These are phyloP conservation scores for Phytophthora cactorum DNA, from an alignment of 352 stramenopile species.

Conservation along the genomic window DNA sequence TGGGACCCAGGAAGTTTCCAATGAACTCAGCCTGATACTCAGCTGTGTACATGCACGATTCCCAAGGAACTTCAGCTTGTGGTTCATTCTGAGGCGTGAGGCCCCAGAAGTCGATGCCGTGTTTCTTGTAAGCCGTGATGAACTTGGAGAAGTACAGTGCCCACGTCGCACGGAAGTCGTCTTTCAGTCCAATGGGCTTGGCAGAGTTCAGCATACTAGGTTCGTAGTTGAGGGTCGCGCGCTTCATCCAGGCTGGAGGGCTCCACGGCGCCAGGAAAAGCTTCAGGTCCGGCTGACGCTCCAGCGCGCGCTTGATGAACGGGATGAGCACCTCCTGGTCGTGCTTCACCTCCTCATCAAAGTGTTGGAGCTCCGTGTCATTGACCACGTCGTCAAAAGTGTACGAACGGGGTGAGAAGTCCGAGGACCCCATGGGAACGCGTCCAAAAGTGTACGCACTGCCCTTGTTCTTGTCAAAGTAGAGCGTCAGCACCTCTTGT, in stretches of 20 bases:
- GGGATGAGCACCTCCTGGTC: slow-evolving; percentile 87
- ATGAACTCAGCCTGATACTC: slow-evolving; percentile 79
- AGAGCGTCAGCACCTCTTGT: slow-evolving; percentile 85
- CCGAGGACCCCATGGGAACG: slow-evolving; percentile 91
- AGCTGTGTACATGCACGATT: slow-evolving; percentile 66
- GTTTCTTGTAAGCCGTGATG: slow-evolving; percentile 90
- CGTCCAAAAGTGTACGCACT: slow-evolving; percentile 89
- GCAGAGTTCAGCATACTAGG: slow-evolving; percentile 74
- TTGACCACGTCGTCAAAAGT: slow-evolving; percentile 83
- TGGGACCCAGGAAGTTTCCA: slow-evolving; percentile 76
- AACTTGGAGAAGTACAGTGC: slow-evolving; percentile 94
- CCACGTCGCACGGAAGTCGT: slow-evolving; percentile 71
- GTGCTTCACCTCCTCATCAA: slow-evolving; percentile 75
- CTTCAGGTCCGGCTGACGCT: slow-evolving; percentile 72
- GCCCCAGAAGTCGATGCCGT: slow-evolving; percentile 87
- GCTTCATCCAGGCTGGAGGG: slow-evolving; percentile 91
- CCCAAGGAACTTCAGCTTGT: slow-evolving; percentile 73
- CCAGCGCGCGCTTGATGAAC: slow-evolving; percentile 76
- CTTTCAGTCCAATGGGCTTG: slow-evolving; percentile 56
- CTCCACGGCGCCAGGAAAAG: slow-evolving; percentile 91
- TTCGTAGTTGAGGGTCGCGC: slow-evolving; percentile 40
- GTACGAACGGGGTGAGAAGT: slow-evolving; percentile 90
- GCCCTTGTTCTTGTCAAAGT: slow-evolving; percentile 86
- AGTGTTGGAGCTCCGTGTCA: slow-evolving; percentile 78
- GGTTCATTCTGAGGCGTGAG: slow-evolving; percentile 93